Evolutionary conservation across 768 basidiomycete species (phyloP), one percentile per base, ranked within the genome.

Genomic region (Boletus edulis): DNA sequence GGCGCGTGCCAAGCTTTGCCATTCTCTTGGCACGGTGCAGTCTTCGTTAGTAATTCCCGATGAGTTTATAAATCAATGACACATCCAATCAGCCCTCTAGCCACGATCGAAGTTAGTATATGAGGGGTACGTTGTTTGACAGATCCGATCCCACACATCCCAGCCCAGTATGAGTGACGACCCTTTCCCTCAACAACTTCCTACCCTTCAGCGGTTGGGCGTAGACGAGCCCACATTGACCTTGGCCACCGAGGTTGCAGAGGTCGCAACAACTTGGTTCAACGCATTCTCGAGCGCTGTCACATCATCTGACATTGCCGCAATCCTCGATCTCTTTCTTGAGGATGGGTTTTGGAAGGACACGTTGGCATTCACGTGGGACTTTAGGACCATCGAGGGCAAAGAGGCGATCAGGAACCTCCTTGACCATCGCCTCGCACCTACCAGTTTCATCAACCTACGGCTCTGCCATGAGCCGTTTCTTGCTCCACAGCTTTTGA

Each of bases 321-420:
- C 15, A 15, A 58, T 66, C 42, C 49, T 64, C 10, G 56, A 67
- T 47, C 67, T 68, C 22, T 69, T 68, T 32, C 60, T 69, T 6
- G 64, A 61, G 2, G 57, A 66, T 7, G 64, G 62, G 1, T 69
- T 77, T 54, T 84, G 82, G 83, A 71, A 82, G 20, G 83, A 85
- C 58, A 66, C 75, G 15, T 67, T 82, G 13, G 72, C 78, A 0
- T 57, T 85, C 8, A 85, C 84, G 1, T 82, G 78, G 76, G 76
- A 81, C 61, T 78, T 85, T 54, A 75, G 79, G 34, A 78, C 79
- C 1, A 75, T 82, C 61, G 67, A 71, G 27, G 77, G 75, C 9
- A 64, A 58, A 12, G 61, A 66, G 14, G 65, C 70, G 17, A 76
- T 82, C 62, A 64, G 54, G 27, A 54, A 66, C 15, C 76, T 78